These are phyloP conservation scores for Fagopyrum tataricum DNA, from an alignment of 148 eudicot genomes.

Conservation along the genomic window DNA sequence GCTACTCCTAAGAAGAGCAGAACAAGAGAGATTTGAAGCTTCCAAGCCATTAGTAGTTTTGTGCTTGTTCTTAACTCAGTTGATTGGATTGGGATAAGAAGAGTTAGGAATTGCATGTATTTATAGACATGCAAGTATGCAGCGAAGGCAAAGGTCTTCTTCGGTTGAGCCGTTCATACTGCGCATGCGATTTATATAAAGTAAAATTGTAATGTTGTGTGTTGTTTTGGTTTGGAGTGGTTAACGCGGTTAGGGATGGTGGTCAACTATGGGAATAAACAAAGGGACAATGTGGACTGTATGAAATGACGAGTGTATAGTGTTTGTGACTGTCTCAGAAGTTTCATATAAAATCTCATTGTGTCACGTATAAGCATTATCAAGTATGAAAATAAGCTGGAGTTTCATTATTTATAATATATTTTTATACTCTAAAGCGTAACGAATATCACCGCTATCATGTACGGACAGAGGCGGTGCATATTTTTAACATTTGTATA, in stretches of 20 bases:
- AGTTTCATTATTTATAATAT: too few relatives aligned
- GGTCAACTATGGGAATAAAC: background rate
- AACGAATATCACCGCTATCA: too few relatives aligned
- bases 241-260: background rate
- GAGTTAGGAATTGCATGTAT: background rate
- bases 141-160: background rate
- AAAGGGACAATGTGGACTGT: background rate
- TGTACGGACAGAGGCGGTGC: too few relatives aligned
- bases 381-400: too few relatives aligned
- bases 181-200: background rate
- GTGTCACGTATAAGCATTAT: background rate
- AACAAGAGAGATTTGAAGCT: background rate
- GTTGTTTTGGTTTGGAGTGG: background rate
- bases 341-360: background rate
- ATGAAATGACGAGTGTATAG: background rate
- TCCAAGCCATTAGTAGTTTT: background rate
- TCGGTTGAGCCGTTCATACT: background rate
- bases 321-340: background rate
- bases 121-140: background rate
- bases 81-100: background rate
- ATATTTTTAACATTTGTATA: too few relatives aligned
- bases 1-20: constrained; percentile 6
- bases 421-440: too few relatives aligned
- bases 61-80: background rate
- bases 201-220: background rate